Conservation (phyloP, 176 grass and related monocot genomes). For the Pontederia paniculata region DNA sequence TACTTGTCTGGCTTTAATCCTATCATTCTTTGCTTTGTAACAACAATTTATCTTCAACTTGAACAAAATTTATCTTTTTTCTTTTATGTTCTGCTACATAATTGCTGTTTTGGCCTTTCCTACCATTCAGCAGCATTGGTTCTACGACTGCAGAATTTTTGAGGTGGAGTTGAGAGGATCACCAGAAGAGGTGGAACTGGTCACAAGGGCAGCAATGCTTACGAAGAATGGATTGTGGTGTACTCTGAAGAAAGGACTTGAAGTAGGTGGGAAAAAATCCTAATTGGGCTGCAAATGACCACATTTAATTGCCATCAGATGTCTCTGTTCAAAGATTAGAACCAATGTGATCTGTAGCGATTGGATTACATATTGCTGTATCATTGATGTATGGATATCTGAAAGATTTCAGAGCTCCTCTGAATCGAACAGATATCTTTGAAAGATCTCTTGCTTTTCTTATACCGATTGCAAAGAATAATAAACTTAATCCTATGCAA, state of each 20-base stretch:
- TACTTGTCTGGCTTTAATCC: slow-evolving; percentile 8
- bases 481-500: too few species aligned
- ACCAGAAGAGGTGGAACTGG: slow-evolving; percentile 63
- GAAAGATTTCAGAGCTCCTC: too few species aligned
- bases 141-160: slow-evolving; percentile 55
- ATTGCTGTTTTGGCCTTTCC: slow-evolving; percentile 84
- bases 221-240: slow-evolving; percentile 81
- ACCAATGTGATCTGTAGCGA: too few species aligned
- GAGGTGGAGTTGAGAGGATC: slow-evolving; percentile 70
- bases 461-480: too few species aligned
- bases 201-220: slow-evolving; percentile 80
- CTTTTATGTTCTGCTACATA: slow-evolving; percentile 23
- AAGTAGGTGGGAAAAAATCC: background rate
- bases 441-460: too few species aligned
- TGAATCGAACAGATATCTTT: too few species aligned
- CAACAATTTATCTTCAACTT: background rate
- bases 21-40: background rate
- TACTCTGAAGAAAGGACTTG: slow-evolving; percentile 43
- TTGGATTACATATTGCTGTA: too few species aligned
- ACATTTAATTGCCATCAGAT: too few species aligned
- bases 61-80: background rate
- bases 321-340: too few species aligned
- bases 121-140: slow-evolving; percentile 65
- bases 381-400: too few species aligned
- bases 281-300: too few species aligned